These are phyloP conservation scores for Saccharomyces pastorianus DNA, from an alignment of 1,139 yeast genomes.

Conservation along the genomic window DNA sequence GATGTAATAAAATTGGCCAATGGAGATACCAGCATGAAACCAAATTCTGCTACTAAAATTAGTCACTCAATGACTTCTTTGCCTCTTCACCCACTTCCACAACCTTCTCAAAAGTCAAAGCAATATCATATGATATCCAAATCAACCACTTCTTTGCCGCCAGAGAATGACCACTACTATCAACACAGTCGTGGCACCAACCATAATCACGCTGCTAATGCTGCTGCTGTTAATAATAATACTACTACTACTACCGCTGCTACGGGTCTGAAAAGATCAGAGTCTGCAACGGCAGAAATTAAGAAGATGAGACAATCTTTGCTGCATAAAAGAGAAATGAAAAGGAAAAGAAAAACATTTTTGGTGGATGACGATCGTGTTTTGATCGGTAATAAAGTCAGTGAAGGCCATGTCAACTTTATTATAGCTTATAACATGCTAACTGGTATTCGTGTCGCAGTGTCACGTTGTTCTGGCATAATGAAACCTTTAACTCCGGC, in stretches of 20 bases:
- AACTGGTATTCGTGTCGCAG: conserved; percentile 93
- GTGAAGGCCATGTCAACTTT: conserved; percentile 88
- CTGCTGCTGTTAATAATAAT: neutral
- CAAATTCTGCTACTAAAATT: conserved; percentile 3
- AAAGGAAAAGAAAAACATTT: conserved; percentile 25
- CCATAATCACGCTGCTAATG: neutral
- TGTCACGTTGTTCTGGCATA: conserved; percentile 81
- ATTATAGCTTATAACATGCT: conserved; percentile 95
- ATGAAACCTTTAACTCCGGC: conserved; percentile 62
- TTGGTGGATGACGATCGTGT: conserved; percentile 54
- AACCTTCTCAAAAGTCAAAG: neutral
- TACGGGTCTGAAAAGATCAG: conserved; percentile 23
- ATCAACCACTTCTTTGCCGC: conserved; percentile 13
- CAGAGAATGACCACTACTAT: conserved; percentile 5
- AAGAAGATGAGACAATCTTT: conserved; percentile 28
- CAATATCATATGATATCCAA: conserved; percentile 5
- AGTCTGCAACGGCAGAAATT: conserved; percentile 27
- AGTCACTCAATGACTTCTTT: conserved; percentile 15
- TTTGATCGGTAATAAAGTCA: conserved; percentile 70
- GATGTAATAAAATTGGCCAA: conserved; percentile 2
- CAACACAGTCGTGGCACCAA: neutral
- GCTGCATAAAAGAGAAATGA: conserved; percentile 29
- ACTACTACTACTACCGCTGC: conserved; percentile 5
- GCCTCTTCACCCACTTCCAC: conserved; percentile 8
- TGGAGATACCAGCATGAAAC: conserved; percentile 5